A percentile compares a stretch with the other conserved stretches of the same genome.
These are phyloP conservation scores for Eleusine coracana DNA, from an alignment of 176 grass and related monocot genomes.

Conservation along the genomic window DNA sequence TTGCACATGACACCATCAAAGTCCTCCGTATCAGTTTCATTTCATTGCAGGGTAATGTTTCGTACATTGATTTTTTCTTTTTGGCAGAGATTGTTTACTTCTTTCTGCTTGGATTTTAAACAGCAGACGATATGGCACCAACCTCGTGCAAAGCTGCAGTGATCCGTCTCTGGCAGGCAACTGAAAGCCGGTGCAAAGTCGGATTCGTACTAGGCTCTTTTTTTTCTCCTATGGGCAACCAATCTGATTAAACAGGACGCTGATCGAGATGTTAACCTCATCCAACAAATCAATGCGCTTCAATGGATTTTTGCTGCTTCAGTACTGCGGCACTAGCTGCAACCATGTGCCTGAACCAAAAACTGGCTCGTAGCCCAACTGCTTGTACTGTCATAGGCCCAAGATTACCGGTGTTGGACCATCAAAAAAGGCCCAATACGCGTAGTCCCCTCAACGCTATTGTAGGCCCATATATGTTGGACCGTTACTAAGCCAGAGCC, in stretches of 20 bases:
- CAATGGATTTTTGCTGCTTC: background rate
- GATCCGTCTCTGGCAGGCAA: constrained; percentile 6
- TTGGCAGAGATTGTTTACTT: background rate
- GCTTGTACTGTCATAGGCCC: background rate
- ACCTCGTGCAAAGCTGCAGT: background rate
- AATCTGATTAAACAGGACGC: background rate
- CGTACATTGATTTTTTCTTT: background rate
- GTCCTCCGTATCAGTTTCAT: background rate
- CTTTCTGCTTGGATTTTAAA: background rate
- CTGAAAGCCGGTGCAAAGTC: constrained; percentile 23
- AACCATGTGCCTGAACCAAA: background rate
- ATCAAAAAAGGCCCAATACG: background rate
- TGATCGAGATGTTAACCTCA: background rate
- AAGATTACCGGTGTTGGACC: background rate
- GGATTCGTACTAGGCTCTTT: background rate
- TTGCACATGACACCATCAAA: too few relatives aligned
- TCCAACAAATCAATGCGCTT: background rate
- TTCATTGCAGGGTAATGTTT: too few relatives aligned
- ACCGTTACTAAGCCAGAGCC: background rate
- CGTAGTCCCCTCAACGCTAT: background rate
- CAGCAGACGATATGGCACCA: background rate
- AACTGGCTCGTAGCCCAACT: background rate
- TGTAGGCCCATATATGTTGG: background rate
- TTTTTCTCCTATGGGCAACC: background rate
- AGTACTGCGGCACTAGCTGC: background rate